Evolutionary conservation across 352 stramenopile species (phyloP).

Genomic region (Phytophthora hibernalis): DNA sequence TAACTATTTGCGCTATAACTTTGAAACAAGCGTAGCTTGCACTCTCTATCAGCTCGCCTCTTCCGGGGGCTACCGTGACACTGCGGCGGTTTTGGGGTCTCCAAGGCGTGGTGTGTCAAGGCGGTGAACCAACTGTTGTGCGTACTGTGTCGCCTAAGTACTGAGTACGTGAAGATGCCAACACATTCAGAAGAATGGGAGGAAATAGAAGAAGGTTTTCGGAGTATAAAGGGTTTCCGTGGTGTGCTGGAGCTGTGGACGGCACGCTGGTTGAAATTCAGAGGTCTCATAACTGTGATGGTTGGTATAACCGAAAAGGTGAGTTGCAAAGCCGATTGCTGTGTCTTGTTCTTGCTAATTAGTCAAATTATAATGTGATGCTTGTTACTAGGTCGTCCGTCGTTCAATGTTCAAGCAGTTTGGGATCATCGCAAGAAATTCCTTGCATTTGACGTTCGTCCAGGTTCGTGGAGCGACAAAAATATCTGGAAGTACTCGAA

Average conservation of each 20-base stretch:
- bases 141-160: background rate
- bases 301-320: slow-evolving; percentile 5
- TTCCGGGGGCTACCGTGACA: background rate
- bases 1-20: background rate
- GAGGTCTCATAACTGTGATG: background rate
- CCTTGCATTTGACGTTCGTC: slow-evolving; percentile 1
- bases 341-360: background rate
- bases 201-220: background rate
- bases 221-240: background rate
- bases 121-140: background rate
- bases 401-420: background rate
- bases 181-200: background rate
- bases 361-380: too few relatives aligned
- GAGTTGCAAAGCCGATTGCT: background rate
- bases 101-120: background rate
- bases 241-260: background rate
- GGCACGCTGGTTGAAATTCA: background rate
- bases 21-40: background rate
- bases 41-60: background rate
- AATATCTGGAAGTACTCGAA: background rate
- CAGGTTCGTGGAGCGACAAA: slow-evolving; percentile 4
- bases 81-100: background rate
- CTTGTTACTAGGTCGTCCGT: background rate
- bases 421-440: slow-evolving; percentile 2
- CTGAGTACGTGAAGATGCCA: background rate